These are phyloP conservation scores for Curvularia eragrostidis DNA, from an alignment of 2,329 filamentous ascomycete species.

Conservation along the genomic window DNA sequence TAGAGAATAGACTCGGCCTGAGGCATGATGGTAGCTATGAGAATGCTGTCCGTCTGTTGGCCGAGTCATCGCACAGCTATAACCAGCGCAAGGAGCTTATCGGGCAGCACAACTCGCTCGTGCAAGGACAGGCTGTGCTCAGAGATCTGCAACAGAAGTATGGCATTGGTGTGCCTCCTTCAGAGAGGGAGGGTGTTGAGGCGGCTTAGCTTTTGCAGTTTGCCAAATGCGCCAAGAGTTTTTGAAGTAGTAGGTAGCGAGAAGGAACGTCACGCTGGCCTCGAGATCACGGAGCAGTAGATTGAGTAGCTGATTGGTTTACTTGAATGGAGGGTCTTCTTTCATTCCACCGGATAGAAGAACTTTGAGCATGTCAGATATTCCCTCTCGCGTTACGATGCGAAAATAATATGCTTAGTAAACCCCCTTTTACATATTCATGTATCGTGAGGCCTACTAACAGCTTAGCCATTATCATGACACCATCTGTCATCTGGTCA, in stretches of 20 bases:
- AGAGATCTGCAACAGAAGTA: conserved; percentile 26
- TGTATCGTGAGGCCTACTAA: neutral
- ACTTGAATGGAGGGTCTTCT: neutral
- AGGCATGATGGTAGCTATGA: conserved; percentile 19
- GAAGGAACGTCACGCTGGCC: neutral
- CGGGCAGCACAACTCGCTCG: conserved; percentile 17
- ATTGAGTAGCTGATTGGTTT: neutral
- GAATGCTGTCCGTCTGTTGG: conserved; percentile 23
- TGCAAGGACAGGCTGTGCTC: conserved; percentile 22
- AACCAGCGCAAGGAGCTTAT: conserved; percentile 19
- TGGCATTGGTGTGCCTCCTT: neutral
- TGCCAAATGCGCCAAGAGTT: neutral
- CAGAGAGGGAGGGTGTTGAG: neutral
- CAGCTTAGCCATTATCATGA: neutral
- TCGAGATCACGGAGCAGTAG: neutral
- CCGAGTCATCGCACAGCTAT: conserved; percentile 20
- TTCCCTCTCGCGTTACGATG: neutral
- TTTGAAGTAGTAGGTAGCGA: neutral
- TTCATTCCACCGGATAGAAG: neutral
- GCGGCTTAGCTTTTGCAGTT: neutral
- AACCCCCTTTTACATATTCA: neutral
- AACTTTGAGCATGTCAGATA: neutral
- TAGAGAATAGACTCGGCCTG: conserved; percentile 33
- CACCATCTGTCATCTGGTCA: neutral
- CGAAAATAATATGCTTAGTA: neutral